Evolutionary conservation across 345 rosid genomes (phyloP).

Genomic region (Camelina sativa): DNA sequence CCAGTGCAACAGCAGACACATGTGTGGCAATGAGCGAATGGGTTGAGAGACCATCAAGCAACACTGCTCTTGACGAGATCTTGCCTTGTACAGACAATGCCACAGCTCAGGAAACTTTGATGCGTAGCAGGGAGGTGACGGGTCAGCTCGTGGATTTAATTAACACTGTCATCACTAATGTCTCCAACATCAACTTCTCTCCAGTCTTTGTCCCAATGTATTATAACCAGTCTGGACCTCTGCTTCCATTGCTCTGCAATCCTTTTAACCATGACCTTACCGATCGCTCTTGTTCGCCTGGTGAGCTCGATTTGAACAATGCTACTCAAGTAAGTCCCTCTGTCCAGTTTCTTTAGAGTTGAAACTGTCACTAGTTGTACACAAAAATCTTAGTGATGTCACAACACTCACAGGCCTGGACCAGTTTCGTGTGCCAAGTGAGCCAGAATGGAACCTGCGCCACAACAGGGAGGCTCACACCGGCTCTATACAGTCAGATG

Average conservation of each 20-base stretch:
- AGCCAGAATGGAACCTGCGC: constrained; percentile 63
- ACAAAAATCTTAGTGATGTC: neutral
- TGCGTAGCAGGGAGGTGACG: constrained; percentile 72
- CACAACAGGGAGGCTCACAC: constrained; percentile 82
- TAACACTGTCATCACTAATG: constrained; percentile 90
- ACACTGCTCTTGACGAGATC: constrained; percentile 83
- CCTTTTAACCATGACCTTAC: constrained; percentile 69
- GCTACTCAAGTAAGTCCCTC: constrained; percentile 69
- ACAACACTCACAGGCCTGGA: constrained; percentile 64
- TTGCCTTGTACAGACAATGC: constrained; percentile 83
- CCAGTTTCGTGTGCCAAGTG: constrained; percentile 73
- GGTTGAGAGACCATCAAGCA: constrained; percentile 79
- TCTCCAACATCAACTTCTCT: constrained; percentile 89
- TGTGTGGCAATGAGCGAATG: constrained; percentile 90
- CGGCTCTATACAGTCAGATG: constrained; percentile 69
- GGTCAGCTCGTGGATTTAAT: constrained; percentile 75
- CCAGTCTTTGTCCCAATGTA: constrained; percentile 75
- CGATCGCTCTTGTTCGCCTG: constrained; percentile 63
- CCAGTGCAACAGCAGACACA: constrained; percentile 82
- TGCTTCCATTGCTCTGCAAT: constrained; percentile 84
- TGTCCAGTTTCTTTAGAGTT: neutral
- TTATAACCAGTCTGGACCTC: constrained; percentile 90
- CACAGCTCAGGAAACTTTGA: constrained; percentile 77
- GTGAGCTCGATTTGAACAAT: constrained; percentile 75
- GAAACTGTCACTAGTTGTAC: neutral